Conservation (phyloP, 106 monocot species). For the Agapanthus africanus region DNA sequence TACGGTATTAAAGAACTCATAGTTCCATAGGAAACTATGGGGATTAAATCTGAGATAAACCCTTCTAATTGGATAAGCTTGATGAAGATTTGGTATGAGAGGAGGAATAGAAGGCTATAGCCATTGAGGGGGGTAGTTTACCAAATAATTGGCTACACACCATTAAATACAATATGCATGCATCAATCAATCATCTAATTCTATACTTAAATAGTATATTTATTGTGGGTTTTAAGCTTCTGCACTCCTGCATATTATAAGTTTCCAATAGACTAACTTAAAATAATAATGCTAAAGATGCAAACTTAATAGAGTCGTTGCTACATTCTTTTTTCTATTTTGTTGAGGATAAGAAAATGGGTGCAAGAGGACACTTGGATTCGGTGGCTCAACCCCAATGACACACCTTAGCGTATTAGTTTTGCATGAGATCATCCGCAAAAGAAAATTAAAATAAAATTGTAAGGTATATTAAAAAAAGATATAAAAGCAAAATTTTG, state of each 20-base stretch:
- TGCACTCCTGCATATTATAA: slow-evolving; percentile 2
- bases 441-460: neutral
- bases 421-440: neutral
- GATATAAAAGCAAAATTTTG: neutral
- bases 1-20: neutral
- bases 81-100: neutral
- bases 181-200: slow-evolving; percentile 5
- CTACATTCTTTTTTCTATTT: neutral
- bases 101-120: neutral
- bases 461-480: neutral
- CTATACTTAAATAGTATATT: neutral
- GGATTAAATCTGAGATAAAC: too few species aligned
- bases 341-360: neutral
- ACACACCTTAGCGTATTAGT: neutral
- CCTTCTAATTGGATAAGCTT: slow-evolving; percentile 2
- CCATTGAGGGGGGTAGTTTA: slow-evolving; percentile 5
- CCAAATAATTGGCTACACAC: slow-evolving; percentile 13
- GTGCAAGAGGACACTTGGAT: slow-evolving; percentile 8
- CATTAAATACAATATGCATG: slow-evolving; percentile 7
- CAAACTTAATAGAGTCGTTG: slow-evolving; percentile 16
- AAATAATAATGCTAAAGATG: slow-evolving; percentile 10
- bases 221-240: neutral
- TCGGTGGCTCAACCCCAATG: slow-evolving; percentile 11
- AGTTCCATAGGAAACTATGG: too few species aligned
- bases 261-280: neutral